Evolutionary conservation across 139 green algal species (phyloP).

Genomic region (Micromonas commoda): DNA sequence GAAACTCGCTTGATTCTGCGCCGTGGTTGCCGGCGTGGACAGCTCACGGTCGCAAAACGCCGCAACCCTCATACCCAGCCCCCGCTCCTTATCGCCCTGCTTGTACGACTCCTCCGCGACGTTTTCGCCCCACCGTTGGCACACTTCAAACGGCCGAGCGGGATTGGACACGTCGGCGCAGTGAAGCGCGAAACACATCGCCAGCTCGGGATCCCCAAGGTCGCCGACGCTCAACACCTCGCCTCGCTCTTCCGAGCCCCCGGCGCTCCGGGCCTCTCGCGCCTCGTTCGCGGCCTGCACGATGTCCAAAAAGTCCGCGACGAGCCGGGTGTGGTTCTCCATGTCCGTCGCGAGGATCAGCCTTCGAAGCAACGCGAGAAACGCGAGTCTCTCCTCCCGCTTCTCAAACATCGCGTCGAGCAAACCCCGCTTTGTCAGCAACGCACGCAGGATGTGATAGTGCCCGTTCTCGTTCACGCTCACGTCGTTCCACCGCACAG

Average conservation of each 20-base stretch:
- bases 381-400: conserved; percentile 38
- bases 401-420: conserved; percentile 20
- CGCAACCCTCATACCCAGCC: background rate
- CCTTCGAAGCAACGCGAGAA: conserved; percentile 47
- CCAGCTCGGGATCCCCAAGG: background rate
- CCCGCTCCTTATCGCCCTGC: conserved; percentile 12
- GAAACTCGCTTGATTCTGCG: background rate
- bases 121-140: background rate
- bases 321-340: conserved; percentile 53
- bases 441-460: background rate
- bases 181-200: conserved; percentile 15
- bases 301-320: conserved; percentile 35
- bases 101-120: conserved; percentile 19
- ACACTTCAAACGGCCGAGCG: background rate
- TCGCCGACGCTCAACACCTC: too few species aligned
- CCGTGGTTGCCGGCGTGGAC: background rate
- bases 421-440: conserved; percentile 40
- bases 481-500: conserved; percentile 30
- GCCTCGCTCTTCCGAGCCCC: too few species aligned
- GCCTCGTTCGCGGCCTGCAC: background rate
- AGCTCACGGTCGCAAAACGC: conserved; percentile 8
- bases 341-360: conserved; percentile 62
- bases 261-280: too few species aligned
- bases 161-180: conserved; percentile 11
- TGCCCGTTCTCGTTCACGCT: conserved; percentile 36